phyloP scores from a whole-genome alignment of 306 rosid genomes.

The Inga laurina region DNA sequence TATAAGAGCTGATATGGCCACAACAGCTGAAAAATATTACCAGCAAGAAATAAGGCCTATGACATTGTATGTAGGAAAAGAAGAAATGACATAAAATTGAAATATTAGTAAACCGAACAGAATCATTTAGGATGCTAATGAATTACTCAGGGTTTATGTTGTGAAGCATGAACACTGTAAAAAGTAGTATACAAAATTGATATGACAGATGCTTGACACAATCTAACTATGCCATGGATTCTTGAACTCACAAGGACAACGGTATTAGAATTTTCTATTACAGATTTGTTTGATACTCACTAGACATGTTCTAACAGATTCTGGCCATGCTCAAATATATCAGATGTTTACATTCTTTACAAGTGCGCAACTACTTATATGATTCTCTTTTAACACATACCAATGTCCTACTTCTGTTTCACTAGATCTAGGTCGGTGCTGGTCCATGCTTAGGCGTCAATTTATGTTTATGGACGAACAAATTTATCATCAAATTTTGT shows the following conservation, averaged over 20 bases:
- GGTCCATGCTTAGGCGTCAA: not conserved
- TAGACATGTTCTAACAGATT: not conserved
- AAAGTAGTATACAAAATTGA: not conserved
- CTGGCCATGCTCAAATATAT: not conserved
- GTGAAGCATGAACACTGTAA: not conserved
- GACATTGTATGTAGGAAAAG: constrained; percentile 2
- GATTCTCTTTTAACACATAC: not conserved
- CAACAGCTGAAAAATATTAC: constrained; percentile 60
- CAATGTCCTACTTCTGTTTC: not conserved
- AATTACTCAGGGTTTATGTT: not conserved
- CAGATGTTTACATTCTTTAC: not conserved
- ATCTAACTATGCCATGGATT: not conserved
- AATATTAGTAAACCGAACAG: not conserved
- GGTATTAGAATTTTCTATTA: not conserved
- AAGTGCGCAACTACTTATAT: not conserved
- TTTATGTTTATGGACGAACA: not conserved
- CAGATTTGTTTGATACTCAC: not conserved
- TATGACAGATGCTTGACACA: not conserved
- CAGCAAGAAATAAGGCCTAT: constrained; percentile 28
- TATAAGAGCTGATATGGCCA: constrained; percentile 53
- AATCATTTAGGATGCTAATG: not conserved
- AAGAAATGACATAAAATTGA: not conserved
- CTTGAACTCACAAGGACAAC: not conserved
- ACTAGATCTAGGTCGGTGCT: not conserved
- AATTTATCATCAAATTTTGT: not conserved